Percentiles rank a stretch among this genome's conserved stretches.
phyloP scores from a whole-genome alignment of 2,329 filamentous ascomycete genomes.

The Calonectria hawksworthii region DNA sequence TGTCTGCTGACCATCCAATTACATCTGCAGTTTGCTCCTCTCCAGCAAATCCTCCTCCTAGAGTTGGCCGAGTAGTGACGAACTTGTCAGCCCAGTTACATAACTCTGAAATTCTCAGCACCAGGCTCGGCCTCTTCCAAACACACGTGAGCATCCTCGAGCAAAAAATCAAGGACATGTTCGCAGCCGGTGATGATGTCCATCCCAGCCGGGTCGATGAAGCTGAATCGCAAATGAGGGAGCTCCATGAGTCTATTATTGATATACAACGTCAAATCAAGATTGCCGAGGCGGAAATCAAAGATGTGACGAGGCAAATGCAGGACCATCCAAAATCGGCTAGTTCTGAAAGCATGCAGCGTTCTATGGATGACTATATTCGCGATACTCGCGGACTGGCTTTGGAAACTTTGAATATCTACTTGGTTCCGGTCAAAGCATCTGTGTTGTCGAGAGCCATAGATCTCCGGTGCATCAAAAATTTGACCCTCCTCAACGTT shows the following conservation, averaged over 20 bases:
- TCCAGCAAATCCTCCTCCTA: background rate
- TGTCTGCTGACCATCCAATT: background rate
- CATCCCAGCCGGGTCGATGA: constrained; percentile 44
- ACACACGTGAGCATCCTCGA: constrained; percentile 46
- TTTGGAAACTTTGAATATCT: constrained; percentile 67
- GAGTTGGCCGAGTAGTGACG: constrained; percentile 22
- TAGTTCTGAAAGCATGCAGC: constrained; percentile 36
- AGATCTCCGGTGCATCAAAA: constrained; percentile 68
- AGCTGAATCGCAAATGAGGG: constrained; percentile 44
- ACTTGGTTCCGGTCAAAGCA: constrained; percentile 72
- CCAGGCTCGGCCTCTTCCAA: constrained; percentile 51
- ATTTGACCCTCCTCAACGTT: constrained; percentile 73
- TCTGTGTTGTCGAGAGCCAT: constrained; percentile 69
- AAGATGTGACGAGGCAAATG: constrained; percentile 47
- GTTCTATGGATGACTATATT: constrained; percentile 65
- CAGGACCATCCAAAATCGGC: constrained; percentile 35
- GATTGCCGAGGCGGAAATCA: constrained; percentile 54
- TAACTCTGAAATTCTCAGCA: constrained; percentile 51
- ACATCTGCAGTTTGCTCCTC: background rate
- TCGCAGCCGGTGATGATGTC: constrained; percentile 39
- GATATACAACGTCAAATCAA: constrained; percentile 53
- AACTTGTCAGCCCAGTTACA: constrained; percentile 48
- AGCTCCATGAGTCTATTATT: constrained; percentile 49
- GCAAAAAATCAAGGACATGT: constrained; percentile 49
- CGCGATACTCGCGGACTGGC: constrained; percentile 70